phyloP scores from a whole-genome alignment of 108 stramenopile genomes.

The Conticribra weissflogii region DNA sequence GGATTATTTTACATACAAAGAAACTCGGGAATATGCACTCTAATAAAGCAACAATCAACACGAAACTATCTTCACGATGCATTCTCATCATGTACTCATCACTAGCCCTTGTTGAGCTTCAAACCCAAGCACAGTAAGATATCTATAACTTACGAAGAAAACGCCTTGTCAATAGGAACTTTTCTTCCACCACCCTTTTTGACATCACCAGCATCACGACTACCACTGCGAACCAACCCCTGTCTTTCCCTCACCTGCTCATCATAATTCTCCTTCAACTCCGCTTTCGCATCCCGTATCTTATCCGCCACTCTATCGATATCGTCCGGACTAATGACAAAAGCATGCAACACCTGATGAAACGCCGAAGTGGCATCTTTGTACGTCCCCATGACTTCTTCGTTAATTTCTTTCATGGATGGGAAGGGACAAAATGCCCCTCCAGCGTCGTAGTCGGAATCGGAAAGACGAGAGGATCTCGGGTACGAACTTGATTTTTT shows the following conservation, averaged over 20 bases:
- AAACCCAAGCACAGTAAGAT: background rate
- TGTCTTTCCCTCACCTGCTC: conserved; percentile 27
- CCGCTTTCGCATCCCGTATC: conserved; percentile 33
- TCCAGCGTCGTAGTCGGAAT: conserved; percentile 12
- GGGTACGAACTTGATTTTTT: too few relatives aligned
- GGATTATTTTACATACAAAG: too few relatives aligned
- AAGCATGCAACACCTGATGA: conserved; percentile 37
- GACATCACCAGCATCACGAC: too few relatives aligned
- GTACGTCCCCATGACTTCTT: conserved; percentile 33
- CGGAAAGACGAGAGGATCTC: too few relatives aligned
- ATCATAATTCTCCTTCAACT: conserved; percentile 35
- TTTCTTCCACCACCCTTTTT: too few relatives aligned
- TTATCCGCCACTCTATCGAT: conserved; percentile 38
- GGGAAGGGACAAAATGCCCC: conserved; percentile 22
- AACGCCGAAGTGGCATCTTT: conserved; percentile 25
- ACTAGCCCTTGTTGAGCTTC: too few relatives aligned
- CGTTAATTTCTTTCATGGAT: conserved; percentile 14
- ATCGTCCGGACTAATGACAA: conserved; percentile 38
- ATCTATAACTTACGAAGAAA: background rate
- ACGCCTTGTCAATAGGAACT: background rate
- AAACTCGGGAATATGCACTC: too few relatives aligned
- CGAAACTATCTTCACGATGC: too few relatives aligned
- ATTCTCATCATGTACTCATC: too few relatives aligned
- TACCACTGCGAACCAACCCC: background rate
- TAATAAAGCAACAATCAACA: too few relatives aligned